These are phyloP conservation scores for Macrophomina pseudophaseolina DNA, from an alignment of 2,329 filamentous ascomycete genomes.

Conservation along the genomic window DNA sequence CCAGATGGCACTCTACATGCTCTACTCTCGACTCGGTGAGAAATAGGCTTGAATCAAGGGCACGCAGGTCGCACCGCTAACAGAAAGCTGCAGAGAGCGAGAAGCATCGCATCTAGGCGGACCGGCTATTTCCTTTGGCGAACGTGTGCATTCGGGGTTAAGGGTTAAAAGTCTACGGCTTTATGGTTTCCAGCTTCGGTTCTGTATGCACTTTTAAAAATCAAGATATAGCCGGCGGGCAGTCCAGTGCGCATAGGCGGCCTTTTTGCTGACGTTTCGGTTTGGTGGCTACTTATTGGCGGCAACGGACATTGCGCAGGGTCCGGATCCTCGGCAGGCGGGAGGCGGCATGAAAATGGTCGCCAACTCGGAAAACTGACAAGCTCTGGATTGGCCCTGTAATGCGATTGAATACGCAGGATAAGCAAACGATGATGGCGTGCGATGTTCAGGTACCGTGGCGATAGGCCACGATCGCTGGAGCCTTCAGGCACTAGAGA, in stretches of 20 bases:
- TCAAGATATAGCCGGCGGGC: not conserved
- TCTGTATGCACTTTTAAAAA: slow-evolving; percentile 15
- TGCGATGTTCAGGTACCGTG: slow-evolving; percentile 9
- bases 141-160: slow-evolving; percentile 19
- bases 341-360: slow-evolving; percentile 10
- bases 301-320: not conserved
- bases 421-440: slow-evolving; percentile 9
- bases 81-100: slow-evolving; percentile 31
- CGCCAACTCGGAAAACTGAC: slow-evolving; percentile 6
- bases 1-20: slow-evolving; percentile 99
- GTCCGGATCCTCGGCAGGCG: not conserved
- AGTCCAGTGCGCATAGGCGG: slow-evolving; percentile 18
- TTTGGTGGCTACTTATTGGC: slow-evolving; percentile 12
- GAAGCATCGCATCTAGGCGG: slow-evolving; percentile 31
- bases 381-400: slow-evolving; percentile 20
- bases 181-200: slow-evolving; percentile 19
- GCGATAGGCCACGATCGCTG: not conserved
- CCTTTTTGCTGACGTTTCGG: slow-evolving; percentile 23
- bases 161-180: slow-evolving; percentile 27
- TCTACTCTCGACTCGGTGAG: slow-evolving; percentile 94
- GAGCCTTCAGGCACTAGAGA: not conserved
- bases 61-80: slow-evolving; percentile 3
- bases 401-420: slow-evolving; percentile 22
- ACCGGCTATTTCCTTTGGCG: slow-evolving; percentile 19
- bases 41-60: not conserved